Percentiles rank a stretch among this genome's conserved stretches.
phyloP scores from a whole-genome alignment of 805 yeast genomes.

The Teunomyces tritomae region DNA sequence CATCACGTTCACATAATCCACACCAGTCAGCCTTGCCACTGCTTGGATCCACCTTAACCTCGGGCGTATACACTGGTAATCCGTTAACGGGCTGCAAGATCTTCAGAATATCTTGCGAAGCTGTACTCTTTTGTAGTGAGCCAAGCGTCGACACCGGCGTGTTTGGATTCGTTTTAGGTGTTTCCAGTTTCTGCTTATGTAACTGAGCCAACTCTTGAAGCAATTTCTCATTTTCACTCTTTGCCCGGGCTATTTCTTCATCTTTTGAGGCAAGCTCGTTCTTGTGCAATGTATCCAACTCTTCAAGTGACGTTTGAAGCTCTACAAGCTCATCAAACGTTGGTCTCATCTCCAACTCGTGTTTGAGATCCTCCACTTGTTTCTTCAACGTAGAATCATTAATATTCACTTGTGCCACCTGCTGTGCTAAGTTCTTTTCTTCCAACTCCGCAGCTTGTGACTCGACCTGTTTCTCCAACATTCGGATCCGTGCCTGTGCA shows the following conservation, averaged over 20 bases:
- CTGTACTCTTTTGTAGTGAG: neutral
- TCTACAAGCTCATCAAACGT: constrained; percentile 41
- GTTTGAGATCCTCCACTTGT: constrained; percentile 25
- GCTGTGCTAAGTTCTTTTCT: constrained; percentile 10
- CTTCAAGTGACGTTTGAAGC: constrained; percentile 42
- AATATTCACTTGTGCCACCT: constrained; percentile 8
- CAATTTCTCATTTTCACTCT: neutral
- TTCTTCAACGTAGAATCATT: constrained; percentile 9
- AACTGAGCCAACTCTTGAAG: neutral
- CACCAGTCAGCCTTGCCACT: constrained; percentile 84
- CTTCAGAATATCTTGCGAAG: neutral
- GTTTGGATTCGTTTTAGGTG: neutral
- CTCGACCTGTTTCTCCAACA: neutral
- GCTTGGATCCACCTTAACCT: constrained; percentile 55
- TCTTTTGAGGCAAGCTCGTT: constrained; percentile 27
- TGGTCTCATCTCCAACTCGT: constrained; percentile 39
- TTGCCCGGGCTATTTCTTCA: constrained; percentile 15
- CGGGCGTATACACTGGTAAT: constrained; percentile 52
- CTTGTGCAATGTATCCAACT: constrained; percentile 39
- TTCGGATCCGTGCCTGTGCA: neutral
- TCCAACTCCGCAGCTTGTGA: neutral
- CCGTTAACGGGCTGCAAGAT: constrained; percentile 1
- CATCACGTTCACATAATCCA: constrained; percentile 86
- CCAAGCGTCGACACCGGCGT: neutral
- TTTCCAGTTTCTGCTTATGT: neutral